Percentiles rank a stretch among this genome's conserved stretches.
Evolutionary conservation across 2,329 filamentous ascomycete genomes (phyloP).

Genomic region (Chaetomium olivaceum): DNA sequence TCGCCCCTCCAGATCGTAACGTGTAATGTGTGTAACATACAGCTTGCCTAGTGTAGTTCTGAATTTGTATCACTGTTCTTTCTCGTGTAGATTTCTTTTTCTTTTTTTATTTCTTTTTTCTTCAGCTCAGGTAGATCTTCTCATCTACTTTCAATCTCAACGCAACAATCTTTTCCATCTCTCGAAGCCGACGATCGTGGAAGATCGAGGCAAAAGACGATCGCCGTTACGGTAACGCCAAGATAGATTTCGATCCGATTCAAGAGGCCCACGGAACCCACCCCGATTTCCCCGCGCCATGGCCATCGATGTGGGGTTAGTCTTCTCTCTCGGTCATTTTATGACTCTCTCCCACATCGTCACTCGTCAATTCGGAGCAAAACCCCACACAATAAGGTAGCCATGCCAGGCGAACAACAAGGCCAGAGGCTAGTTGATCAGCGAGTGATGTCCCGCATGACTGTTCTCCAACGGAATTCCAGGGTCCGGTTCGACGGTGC

Average conservation of each 20-base stretch:
- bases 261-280: background rate
- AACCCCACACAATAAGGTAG: background rate
- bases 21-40: too few species aligned
- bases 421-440: background rate
- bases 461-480: slow-evolving; percentile 22
- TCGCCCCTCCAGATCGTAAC: background rate
- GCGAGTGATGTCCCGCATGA: slow-evolving; percentile 16
- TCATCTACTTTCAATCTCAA: background rate
- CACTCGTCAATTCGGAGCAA: background rate
- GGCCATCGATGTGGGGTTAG: background rate
- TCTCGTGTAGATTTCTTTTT: background rate
- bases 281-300: slow-evolving; percentile 3
- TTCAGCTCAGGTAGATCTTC: background rate
- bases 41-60: too few species aligned
- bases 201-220: background rate
- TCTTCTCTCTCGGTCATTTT: background rate
- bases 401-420: background rate
- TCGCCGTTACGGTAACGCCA: background rate
- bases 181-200: background rate
- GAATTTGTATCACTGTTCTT: too few species aligned
- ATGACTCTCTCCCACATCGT: background rate
- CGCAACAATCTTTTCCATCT: background rate
- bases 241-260: background rate
- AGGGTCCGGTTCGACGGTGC: slow-evolving; percentile 21
- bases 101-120: background rate